Base-by-base conservation (phyloP, 805 yeast genomes). In the Candida takata region DNA sequence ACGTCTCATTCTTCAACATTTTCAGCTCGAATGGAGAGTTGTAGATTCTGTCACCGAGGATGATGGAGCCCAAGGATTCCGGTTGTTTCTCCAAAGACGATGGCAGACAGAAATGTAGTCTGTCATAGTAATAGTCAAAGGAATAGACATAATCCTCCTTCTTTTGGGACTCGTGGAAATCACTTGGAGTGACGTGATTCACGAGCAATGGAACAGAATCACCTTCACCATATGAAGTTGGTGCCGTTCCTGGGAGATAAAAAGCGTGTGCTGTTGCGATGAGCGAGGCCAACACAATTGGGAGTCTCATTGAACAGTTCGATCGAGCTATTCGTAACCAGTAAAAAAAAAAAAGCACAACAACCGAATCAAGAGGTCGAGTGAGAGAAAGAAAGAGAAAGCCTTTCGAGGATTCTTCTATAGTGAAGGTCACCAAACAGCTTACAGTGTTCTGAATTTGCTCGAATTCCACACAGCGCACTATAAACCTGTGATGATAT, bases 171-270 rank as follows among this genome's bases (percentile, higher is more conserved):
- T 64, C 64, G 36, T 61, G 61, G 43, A 55, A 58, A 44, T 72
- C 64, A 5, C 86, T 74, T 12, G 97, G 95, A 0, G 96, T 85
- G 49, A 92, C 74, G 52, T 87, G 94, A 56, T 92, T 92, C 23
- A 92, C 98, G 33, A 82, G 64, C 36, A 92, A 64, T 12, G 90
- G 85, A 33, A 92, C 78, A 3, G 53, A 47, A 36, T 88, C 94
- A 34, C 79, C 86, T 41, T 73, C 68, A 31, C 70, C 65, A 55
- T 90, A 92, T 34, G 90, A 81, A 2, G 94, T 84, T 14, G 98
- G 97, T 0, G 97, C 95, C 17, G 87, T 92, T 8, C 97, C 97
- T 0, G 97, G 97, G 37, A 92, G 67, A 55, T 92, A 90, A 62
- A 92, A 90, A 3, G 80, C 95, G 28, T 45, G 42, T 5, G 48